A percentile compares a stretch with the other conserved stretches of the same genome.
phyloP scores from a whole-genome alignment of 805 yeast species.

The Cyberlindnera euphorbiiphila region DNA sequence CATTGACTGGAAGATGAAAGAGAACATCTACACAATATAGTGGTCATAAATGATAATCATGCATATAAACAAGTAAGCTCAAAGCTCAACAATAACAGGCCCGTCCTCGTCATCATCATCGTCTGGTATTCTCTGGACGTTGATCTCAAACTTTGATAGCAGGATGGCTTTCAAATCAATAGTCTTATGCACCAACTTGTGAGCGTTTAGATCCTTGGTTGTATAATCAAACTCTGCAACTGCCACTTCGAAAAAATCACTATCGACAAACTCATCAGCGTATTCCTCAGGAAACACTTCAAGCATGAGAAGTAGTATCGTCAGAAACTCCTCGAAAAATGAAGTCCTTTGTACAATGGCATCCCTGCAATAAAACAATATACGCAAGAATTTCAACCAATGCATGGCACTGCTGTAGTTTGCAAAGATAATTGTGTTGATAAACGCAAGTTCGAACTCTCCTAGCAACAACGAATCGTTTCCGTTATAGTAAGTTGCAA shows the following conservation, averaged over 20 bases:
- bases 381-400: conserved; percentile 51
- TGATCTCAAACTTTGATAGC: conserved; percentile 16
- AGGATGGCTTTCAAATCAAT: conserved; percentile 18
- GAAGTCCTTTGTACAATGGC: conserved; percentile 24
- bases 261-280: conserved; percentile 31
- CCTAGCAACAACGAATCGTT: conserved; percentile 37
- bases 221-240: conserved; percentile 26
- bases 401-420: conserved; percentile 62
- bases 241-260: conserved; percentile 17
- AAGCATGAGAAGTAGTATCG: conserved; percentile 35
- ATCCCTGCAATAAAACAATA: conserved; percentile 37
- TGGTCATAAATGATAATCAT: neutral
- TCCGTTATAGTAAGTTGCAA: conserved; percentile 26
- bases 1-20: conserved; percentile 18
- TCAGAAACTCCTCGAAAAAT: conserved; percentile 33
- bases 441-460: conserved; percentile 51
- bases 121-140: conserved; percentile 17
- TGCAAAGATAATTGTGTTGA: conserved; percentile 49
- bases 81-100: conserved; percentile 25
- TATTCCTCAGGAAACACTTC: conserved; percentile 41
- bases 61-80: too few species aligned
- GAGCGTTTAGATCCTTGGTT: conserved; percentile 22
- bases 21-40: conserved; percentile 19
- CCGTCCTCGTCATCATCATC: conserved; percentile 27
- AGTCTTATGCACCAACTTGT: conserved; percentile 15